Evolutionary conservation across 1,284 basidiomycete genomes (phyloP).

Genomic region (Trichosporon sp.): DNA sequence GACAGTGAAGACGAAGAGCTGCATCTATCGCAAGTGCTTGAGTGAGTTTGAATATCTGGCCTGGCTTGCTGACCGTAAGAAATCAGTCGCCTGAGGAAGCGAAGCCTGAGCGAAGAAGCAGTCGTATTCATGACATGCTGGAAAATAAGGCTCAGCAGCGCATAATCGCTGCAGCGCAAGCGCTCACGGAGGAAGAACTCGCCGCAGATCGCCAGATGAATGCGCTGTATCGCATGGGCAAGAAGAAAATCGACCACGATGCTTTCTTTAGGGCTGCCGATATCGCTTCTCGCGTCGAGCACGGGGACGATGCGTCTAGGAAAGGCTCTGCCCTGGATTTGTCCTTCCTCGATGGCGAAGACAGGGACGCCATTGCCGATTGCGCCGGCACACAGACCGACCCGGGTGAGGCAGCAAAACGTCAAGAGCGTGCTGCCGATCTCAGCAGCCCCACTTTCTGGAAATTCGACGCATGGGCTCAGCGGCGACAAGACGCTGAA

Average conservation of each 20-base stretch:
- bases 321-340: background rate
- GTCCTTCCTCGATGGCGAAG: background rate
- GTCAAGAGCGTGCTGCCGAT: background rate
- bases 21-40: background rate
- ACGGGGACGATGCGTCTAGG: background rate
- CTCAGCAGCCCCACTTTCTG: background rate
- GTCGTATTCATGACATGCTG: background rate
- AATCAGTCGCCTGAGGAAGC: background rate
- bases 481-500: too few relatives aligned
- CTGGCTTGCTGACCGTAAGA: background rate
- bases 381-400: background rate
- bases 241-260: background rate
- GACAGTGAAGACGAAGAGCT: conserved; percentile 3
- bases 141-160: background rate
- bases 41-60: background rate
- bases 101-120: background rate
- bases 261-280: background rate
- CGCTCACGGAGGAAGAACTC: background rate
- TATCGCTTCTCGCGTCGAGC: background rate
- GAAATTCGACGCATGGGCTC: background rate
- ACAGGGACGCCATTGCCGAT: background rate
- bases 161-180: background rate
- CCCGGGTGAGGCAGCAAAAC: background rate
- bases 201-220: background rate
- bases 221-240: background rate